Evolutionary conservation across 1,284 basidiomycete genomes (phyloP).

Genomic region (Leccinum pseudoinsigne): DNA sequence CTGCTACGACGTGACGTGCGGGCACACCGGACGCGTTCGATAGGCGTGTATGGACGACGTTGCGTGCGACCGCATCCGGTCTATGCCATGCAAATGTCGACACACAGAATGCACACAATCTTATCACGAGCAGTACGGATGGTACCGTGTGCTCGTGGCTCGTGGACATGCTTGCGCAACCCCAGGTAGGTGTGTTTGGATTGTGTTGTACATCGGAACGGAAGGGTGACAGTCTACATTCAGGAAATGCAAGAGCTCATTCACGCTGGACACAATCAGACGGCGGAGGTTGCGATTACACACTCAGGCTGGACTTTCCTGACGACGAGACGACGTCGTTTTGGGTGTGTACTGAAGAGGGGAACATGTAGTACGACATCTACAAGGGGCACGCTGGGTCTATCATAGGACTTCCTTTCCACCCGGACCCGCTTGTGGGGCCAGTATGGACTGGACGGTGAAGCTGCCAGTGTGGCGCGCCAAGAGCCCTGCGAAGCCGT

Average conservation of each 20-base stretch:
- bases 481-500: constrained; percentile 55
- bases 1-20: no score
- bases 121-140: constrained; percentile 95
- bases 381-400: constrained; percentile 94
- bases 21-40: no score
- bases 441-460: constrained; percentile 96
- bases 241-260: constrained; percentile 90
- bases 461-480: constrained; percentile 80
- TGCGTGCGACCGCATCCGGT: constrained; percentile 63
- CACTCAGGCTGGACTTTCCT: constrained; percentile 76
- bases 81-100: constrained; percentile 97
- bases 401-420: constrained; percentile 92
- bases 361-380: constrained; percentile 88
- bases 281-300: constrained; percentile 93
- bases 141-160: constrained; percentile 97
- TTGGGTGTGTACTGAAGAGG: constrained; percentile 97
- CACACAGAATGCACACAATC: constrained; percentile 96
- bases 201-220: not conserved
- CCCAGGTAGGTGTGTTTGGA: constrained; percentile 60
- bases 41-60: no score
- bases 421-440: constrained; percentile 72
- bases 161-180: constrained; percentile 97
- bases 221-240: constrained; percentile 6
- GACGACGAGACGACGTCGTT: constrained; percentile 95
- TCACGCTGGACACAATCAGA: constrained; percentile 89